These are phyloP conservation scores for Silene coronaria DNA, from an alignment of 179 eudicot species.

Conservation along the genomic window DNA sequence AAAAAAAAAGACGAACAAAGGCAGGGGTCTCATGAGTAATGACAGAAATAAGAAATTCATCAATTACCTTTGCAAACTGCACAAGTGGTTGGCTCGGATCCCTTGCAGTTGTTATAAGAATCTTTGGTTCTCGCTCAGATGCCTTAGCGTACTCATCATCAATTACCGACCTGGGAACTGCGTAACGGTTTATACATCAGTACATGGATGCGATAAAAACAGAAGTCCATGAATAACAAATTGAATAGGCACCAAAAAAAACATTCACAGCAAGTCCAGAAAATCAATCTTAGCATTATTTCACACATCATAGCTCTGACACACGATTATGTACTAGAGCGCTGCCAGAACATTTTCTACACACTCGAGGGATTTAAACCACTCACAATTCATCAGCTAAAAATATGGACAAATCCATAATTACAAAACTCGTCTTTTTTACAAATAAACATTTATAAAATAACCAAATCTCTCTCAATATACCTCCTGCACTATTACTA, in stretches of 20 bases:
- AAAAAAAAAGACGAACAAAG: neutral
- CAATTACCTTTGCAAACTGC: constrained; percentile 74
- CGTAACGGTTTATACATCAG: neutral
- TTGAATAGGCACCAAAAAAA: neutral
- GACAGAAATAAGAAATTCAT: neutral
- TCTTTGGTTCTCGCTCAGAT: constrained; percentile 73
- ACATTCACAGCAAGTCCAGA: neutral
- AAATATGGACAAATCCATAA: neutral
- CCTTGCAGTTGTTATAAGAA: constrained; percentile 81
- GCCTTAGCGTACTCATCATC: constrained; percentile 95
- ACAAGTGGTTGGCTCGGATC: constrained; percentile 92
- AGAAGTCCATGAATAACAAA: neutral
- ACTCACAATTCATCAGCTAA: neutral
- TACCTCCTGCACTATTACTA: neutral
- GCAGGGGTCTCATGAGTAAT: neutral
- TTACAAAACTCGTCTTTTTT: neutral
- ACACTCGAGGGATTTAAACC: neutral
- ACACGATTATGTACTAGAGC: neutral
- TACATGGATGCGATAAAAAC: neutral
- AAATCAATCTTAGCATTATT: neutral
- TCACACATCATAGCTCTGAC: too few species aligned
- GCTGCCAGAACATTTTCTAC: neutral
- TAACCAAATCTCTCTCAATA: neutral
- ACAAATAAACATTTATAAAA: neutral
- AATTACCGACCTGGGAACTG: constrained; percentile 64